Conservation (phyloP, 345 rosid genomes). For the Euphorbia tirucalli region DNA sequence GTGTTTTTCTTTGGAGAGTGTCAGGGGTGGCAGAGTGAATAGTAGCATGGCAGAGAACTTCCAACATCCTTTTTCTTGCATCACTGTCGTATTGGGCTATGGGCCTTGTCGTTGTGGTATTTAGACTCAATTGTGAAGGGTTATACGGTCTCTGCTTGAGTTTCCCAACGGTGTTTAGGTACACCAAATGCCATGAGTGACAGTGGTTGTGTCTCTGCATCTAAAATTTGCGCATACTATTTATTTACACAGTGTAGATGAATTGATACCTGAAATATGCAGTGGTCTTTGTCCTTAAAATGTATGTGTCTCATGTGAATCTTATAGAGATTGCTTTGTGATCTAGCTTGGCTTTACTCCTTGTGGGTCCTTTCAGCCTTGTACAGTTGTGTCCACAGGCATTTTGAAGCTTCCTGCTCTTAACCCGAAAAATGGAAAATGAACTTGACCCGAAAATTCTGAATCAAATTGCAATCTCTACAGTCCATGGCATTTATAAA, state of each 20-base stretch:
- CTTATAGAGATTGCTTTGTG: not conserved
- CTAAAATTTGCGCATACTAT: constrained; percentile 19
- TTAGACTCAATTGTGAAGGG: constrained; percentile 3
- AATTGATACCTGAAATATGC: constrained; percentile 8
- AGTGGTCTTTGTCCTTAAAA: not conserved
- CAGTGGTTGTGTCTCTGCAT: constrained; percentile 13
- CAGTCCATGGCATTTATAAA: too few relatives aligned
- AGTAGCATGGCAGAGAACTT: constrained; percentile 15
- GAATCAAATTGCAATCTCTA: not conserved
- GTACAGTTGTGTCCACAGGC: not conserved
- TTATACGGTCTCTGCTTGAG: constrained; percentile 11
- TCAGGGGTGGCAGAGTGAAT: constrained; percentile 25
- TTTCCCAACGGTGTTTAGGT: constrained; percentile 10
- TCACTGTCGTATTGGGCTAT: constrained; percentile 14
- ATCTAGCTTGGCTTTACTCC: constrained; percentile 19
- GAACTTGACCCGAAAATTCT: constrained; percentile 6
- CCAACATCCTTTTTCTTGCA: constrained; percentile 9
- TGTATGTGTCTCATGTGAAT: not conserved
- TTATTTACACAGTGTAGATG: constrained; percentile 13
- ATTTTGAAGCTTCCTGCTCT: constrained; percentile 15
- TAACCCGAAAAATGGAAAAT: too few relatives aligned
- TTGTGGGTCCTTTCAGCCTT: constrained; percentile 13
- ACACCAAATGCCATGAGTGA: not conserved
- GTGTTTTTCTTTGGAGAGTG: constrained; percentile 20
- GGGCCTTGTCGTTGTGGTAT: constrained; percentile 12